These are phyloP conservation scores for Thalassiosira livingstoniorum DNA, from an alignment of 352 stramenopile species.

Conservation along the genomic window DNA sequence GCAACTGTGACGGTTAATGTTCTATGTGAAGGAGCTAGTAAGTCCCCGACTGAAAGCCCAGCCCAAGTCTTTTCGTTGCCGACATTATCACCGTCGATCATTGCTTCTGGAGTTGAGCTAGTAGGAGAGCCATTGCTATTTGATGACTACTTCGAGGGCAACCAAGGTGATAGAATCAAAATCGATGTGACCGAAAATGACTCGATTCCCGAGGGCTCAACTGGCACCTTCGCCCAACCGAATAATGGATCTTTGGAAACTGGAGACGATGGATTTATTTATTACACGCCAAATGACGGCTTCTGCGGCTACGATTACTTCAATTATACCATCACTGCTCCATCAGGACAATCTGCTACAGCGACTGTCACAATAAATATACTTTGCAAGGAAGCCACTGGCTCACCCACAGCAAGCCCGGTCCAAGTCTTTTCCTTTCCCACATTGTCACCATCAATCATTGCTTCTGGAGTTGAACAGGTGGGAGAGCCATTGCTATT, in stretches of 20 bases:
- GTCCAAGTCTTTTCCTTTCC: not conserved
- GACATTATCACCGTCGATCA: too few species aligned
- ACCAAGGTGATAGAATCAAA: conserved; percentile 2
- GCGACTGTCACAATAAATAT: conserved; percentile 12
- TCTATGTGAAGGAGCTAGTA: conserved; percentile 9
- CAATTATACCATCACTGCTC: conserved; percentile 15
- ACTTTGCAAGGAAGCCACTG: not conserved
- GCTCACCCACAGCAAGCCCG: not conserved
- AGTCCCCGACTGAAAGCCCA: not conserved
- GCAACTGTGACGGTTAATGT: conserved; percentile 35
- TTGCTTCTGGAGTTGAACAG: not conserved
- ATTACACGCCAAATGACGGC: conserved; percentile 15
- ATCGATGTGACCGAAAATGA: not conserved
- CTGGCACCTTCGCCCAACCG: not conserved
- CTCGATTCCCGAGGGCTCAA: not conserved
- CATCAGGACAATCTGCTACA: not conserved
- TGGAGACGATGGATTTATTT: conserved; percentile 13
- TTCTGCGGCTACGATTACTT: conserved; percentile 24
- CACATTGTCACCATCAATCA: not conserved
- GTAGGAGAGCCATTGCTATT: not conserved
- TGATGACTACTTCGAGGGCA: not conserved
- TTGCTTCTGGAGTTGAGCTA: not conserved
- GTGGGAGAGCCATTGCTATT: not conserved
- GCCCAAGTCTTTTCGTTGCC: too few species aligned
- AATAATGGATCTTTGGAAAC: conserved; percentile 2